Evolutionary conservation across 805 yeast genomes (phyloP).

Genomic region (Nakazawaea laoshanensis): DNA sequence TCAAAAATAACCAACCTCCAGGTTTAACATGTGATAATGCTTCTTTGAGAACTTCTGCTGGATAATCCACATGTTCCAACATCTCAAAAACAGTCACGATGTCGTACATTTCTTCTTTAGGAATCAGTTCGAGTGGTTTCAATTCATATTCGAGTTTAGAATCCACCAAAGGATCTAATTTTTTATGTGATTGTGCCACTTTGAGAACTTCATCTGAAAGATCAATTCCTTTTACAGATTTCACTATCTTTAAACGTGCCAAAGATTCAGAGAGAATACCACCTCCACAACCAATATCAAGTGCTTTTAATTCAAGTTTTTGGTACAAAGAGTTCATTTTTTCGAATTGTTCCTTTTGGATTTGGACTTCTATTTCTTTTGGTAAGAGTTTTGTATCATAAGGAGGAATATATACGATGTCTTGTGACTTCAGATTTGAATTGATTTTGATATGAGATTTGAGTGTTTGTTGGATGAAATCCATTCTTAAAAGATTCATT

Average conservation of each 20-base stretch:
- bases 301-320: conserved; percentile 36
- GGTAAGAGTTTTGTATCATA: conserved; percentile 65
- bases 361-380: conserved; percentile 33
- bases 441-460: conserved; percentile 34
- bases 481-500: conserved; percentile 88
- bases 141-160: conserved; percentile 52
- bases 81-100: conserved; percentile 88
- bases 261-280: conserved; percentile 84
- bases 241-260: conserved; percentile 63
- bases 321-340: conserved; percentile 29
- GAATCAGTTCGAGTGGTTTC: conserved; percentile 53
- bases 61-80: conserved; percentile 89
- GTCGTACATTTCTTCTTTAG: conserved; percentile 44
- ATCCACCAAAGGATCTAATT: conserved; percentile 53
- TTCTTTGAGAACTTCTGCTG: conserved; percentile 59
- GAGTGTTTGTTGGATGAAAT: conserved; percentile 65
- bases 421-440: conserved; percentile 29
- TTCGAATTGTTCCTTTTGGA: conserved; percentile 40
- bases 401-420: conserved; percentile 67
- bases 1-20: conserved; percentile 79
- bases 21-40: conserved; percentile 64
- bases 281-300: conserved; percentile 99
- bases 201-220: conserved; percentile 73
- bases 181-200: conserved; percentile 68
- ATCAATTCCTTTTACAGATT: conserved; percentile 73